Evolutionary conservation across 176 grass and related monocot genomes (phyloP), one percentile per base, ranked within the genome.

Genomic region (Eremochloa ophiuroides): DNA sequence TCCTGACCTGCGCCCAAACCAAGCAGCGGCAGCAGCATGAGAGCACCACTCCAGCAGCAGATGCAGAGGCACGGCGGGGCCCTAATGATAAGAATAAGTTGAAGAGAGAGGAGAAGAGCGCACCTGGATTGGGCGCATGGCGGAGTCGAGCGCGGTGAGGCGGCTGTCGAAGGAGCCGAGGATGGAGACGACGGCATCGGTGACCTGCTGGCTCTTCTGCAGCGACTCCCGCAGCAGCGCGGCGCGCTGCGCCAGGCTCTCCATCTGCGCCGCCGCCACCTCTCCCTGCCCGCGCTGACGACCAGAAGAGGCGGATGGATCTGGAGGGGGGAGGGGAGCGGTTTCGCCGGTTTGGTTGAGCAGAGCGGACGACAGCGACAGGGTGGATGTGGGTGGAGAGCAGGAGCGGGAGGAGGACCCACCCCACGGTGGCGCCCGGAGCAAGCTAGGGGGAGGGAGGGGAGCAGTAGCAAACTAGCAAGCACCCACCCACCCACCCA

Each of bases 131-230:
- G 96, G 96, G 68, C 96, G 96, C 96, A 95, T 99, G 91, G 93
- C 96, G 55, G 96, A 81, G 70, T 95, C 91, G 65, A 99, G 96
- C 25, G 87, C 67, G 42, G 93, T 91, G 82, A 99, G 96, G 44
- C 96, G 88, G 84, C 83, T 88, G 75, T 99, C 96, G 85, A 99
- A 99, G 75, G 96, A 99, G 69, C 96, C 91, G 37, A 99, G 96
- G 59, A 88, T 99, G 37, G 89, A 80, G 63, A 99, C 96, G 78
- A 95, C 88, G 53, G 79, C 83, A 14, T 99, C 87, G 1, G 96
- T 93, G 18, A 69, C 84, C 30, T 83, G 56, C 83, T 91, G 83
- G 87, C 88, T 93, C 87, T 70, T 71, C 16, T 91, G 79, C 68
- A 99, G 90, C 66, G 93, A 91, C 58, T 95, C 96, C 42, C 93